These are phyloP conservation scores for Jacaranda mimosifolia DNA, from an alignment of 257 asterid species.

Conservation along the genomic window DNA sequence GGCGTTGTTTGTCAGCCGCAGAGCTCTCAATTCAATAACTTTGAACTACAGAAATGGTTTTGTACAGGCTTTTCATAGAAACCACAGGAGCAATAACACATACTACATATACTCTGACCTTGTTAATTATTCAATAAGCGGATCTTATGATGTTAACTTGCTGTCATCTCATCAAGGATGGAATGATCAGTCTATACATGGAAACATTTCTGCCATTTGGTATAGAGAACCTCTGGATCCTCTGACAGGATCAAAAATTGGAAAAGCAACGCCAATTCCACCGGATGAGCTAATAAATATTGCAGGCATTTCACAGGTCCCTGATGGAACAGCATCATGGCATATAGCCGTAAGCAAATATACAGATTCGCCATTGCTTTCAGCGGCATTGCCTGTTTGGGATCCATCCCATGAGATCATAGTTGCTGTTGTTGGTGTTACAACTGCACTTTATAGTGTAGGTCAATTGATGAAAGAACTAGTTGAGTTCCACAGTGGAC, in stretches of 20 bases:
- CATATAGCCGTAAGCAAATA: conserved; percentile 92
- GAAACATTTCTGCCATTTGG: conserved; percentile 83
- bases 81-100: conserved; percentile 73
- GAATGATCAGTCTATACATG: conserved; percentile 80
- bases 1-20: conserved; percentile 88
- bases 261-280: conserved; percentile 63
- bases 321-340: conserved; percentile 94
- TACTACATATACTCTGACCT: conserved; percentile 90
- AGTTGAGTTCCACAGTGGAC: conserved; percentile 92
- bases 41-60: conserved; percentile 86
- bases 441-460: conserved; percentile 89
- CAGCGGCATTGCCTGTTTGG: conserved; percentile 96
- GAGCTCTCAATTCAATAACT: conserved; percentile 81
- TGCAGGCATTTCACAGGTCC: conserved; percentile 92
- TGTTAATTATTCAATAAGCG: conserved; percentile 72
- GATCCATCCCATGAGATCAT: conserved; percentile 68
- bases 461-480: conserved; percentile 92
- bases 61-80: conserved; percentile 93
- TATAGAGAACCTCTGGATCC: conserved; percentile 83
- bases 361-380: conserved; percentile 81
- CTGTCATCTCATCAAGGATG: conserved; percentile 72
- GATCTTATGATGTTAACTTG: conserved; percentile 47
- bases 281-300: conserved; percentile 88
- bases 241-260: conserved; percentile 68
- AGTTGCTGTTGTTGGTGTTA: conserved; percentile 93